phyloP scores from a whole-genome alignment of 2,329 filamentous ascomycete species.

The Diplodia sapinea region DNA sequence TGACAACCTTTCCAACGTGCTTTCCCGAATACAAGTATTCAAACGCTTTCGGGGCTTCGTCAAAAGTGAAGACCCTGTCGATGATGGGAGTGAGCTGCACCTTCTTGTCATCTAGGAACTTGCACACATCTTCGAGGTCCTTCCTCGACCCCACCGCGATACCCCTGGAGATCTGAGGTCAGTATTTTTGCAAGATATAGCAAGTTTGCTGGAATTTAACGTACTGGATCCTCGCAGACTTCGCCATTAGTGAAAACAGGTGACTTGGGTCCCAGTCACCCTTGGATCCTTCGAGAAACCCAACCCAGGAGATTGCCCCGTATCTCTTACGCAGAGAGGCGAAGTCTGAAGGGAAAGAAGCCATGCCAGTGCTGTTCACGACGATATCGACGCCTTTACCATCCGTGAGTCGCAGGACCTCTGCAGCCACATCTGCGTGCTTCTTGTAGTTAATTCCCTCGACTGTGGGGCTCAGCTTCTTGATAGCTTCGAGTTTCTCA shows the following conservation, averaged over 20 bases:
- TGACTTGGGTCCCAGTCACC: slow-evolving; percentile 27
- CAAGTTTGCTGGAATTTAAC: not conserved
- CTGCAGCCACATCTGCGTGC: slow-evolving; percentile 59
- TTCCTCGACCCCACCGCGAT: slow-evolving; percentile 65
- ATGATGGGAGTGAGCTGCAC: slow-evolving; percentile 42
- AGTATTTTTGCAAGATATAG: not conserved
- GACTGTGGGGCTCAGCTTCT: slow-evolving; percentile 40
- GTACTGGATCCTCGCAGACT: slow-evolving; percentile 1
- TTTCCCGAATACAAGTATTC: slow-evolving; percentile 45
- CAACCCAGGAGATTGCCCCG: slow-evolving; percentile 39
- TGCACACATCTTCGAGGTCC: slow-evolving; percentile 49
- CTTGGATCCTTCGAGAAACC: slow-evolving; percentile 36
- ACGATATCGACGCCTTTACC: slow-evolving; percentile 53
- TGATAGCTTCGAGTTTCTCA: slow-evolving; percentile 59
- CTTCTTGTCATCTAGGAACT: slow-evolving; percentile 44
- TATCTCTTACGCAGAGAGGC: slow-evolving; percentile 32
- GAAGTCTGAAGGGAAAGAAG: slow-evolving; percentile 35
- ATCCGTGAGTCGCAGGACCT: slow-evolving; percentile 55
- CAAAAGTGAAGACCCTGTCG: slow-evolving; percentile 41
- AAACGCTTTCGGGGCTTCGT: slow-evolving; percentile 38
- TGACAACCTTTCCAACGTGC: slow-evolving; percentile 44
- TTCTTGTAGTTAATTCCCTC: slow-evolving; percentile 64
- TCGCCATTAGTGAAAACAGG: not conserved
- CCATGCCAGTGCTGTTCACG: slow-evolving; percentile 47
- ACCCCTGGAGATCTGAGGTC: slow-evolving; percentile 44